Evolutionary conservation across 169 alveolate genomes (phyloP), one percentile per base, ranked within the genome.

Genomic region (Babesia gibsoni): DNA sequence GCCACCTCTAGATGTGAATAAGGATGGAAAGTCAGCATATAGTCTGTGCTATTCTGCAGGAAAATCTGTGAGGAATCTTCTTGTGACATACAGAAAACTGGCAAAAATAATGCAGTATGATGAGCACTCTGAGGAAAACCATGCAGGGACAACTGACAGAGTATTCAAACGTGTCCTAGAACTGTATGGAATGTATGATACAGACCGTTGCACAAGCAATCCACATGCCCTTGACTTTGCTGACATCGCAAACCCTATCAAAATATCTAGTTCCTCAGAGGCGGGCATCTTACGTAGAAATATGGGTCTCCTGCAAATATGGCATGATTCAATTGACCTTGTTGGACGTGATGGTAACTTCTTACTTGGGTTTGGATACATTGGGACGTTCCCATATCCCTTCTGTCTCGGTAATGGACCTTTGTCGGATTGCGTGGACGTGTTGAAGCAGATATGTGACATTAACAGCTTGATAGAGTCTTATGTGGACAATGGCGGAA

Each of bases 321-420:
- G 67, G 64, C 83, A 63, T 63, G 95, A 91, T 63, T 82, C 93
- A 23, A 67, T 91, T 8, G 95, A 91, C 57, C 72, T 90, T 23
- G 82, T 91, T 20, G 94, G 92, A 20, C 63, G 95, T 49, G 95
- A 91, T 70, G 95, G 95, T 14, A 91, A 91, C 75, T 91, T 91
- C 58, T 63, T 79, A 16, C 45, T 91, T 41, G 95, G 95, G 12
- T 91, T 89, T 42, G 95, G 95, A 23, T 91, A 91, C 64, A 83
- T 80, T 0, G 95, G 95, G 20, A 72, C 84, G 1, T 67, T 80
- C 50, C 69, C 88, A 30, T 61, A 69, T 49, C 22, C 43, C 10
- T 78, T 83, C 61, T 83, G 86, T 46, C 82, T 91, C 3, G 94
- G 93, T 29, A 79, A 77, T 67, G 93, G 93, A 20, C 86, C 87